These are phyloP conservation scores for Vaccinium myrtillus DNA, from an alignment of 148 eudicot genomes.

Conservation along the genomic window DNA sequence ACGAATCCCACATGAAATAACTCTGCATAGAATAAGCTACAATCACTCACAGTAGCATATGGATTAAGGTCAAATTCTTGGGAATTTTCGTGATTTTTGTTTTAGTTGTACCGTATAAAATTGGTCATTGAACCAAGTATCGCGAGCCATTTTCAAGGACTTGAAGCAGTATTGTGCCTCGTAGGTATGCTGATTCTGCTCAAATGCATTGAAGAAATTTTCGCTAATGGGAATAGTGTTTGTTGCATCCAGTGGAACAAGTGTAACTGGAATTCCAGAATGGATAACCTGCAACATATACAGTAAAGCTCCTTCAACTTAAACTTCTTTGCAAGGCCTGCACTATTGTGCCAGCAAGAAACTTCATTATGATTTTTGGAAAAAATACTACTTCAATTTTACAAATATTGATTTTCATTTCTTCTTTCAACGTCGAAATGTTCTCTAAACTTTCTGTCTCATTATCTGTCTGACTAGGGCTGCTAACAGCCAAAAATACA, in stretches of 20 bases:
- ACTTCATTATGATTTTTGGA: neutral
- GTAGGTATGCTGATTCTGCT: constrained; percentile 63
- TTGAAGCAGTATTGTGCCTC: constrained; percentile 80
- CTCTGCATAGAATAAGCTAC: constrained; percentile 37
- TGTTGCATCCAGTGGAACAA: constrained; percentile 85
- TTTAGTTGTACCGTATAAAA: constrained; percentile 49
- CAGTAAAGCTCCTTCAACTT: neutral
- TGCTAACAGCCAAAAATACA: too few relatives aligned
- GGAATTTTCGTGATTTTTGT: neutral
- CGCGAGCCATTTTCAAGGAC: constrained; percentile 67
- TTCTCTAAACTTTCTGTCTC: neutral
- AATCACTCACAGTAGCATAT: neutral
- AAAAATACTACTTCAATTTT: neutral
- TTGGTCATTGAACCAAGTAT: constrained; percentile 63
- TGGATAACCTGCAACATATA: constrained; percentile 61
- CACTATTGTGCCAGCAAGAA: neutral
- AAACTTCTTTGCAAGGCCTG: neutral
- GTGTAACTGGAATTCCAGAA: constrained; percentile 85
- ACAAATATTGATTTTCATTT: neutral
- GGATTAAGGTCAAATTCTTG: neutral
- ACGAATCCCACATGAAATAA: constrained; percentile 90
- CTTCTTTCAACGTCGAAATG: too few relatives aligned
- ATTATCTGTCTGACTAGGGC: neutral
- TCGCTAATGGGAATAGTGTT: constrained; percentile 72
- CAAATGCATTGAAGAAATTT: constrained; percentile 53